Evolutionary conservation across 495 filamentous ascomycete species (phyloP).

Genomic region (Thozetella sp.): DNA sequence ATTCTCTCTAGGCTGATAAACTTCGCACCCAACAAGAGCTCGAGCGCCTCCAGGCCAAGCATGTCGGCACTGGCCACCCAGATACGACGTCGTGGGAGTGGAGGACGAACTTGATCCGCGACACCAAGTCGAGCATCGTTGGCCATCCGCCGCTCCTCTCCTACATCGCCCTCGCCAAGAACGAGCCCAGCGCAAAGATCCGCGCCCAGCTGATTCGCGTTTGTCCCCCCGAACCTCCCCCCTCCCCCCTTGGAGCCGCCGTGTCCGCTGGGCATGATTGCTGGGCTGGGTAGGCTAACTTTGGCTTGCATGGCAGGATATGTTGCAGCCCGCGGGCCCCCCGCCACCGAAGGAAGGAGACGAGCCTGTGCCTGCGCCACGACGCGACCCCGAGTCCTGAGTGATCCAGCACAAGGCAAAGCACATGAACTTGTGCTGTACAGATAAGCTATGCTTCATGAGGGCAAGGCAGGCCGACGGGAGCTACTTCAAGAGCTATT

Average conservation of each 20-base stretch:
- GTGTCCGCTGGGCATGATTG: too few species aligned
- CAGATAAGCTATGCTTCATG: not conserved
- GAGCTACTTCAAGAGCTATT: too few species aligned
- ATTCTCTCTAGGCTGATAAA: constrained; percentile 76
- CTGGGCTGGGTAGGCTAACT: too few species aligned
- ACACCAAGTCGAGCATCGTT: constrained; percentile 80
- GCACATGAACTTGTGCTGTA: too few species aligned
- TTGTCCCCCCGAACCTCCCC: constrained; percentile 4
- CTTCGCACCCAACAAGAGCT: constrained; percentile 96
- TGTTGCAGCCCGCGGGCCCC: constrained; percentile 88
- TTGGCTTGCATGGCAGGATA: too few species aligned
- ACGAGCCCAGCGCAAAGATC: constrained; percentile 76
- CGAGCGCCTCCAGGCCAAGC: constrained; percentile 90
- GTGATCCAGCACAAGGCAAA: not conserved
- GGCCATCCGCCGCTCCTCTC: constrained; percentile 86
- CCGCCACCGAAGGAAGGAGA: constrained; percentile 69
- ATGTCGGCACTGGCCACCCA: constrained; percentile 95
- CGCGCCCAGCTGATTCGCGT: constrained; percentile 77
- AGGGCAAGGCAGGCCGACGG: not conserved
- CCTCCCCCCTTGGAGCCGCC: too few species aligned
- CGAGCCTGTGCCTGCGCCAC: constrained; percentile 15
- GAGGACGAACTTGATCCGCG: constrained; percentile 87
- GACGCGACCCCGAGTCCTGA: constrained; percentile 5
- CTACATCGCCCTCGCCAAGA: constrained; percentile 90
- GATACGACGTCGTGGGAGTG: constrained; percentile 98